Evolutionary conservation across 805 yeast species (phyloP).

Genomic region (Lipomyces yamadae): DNA sequence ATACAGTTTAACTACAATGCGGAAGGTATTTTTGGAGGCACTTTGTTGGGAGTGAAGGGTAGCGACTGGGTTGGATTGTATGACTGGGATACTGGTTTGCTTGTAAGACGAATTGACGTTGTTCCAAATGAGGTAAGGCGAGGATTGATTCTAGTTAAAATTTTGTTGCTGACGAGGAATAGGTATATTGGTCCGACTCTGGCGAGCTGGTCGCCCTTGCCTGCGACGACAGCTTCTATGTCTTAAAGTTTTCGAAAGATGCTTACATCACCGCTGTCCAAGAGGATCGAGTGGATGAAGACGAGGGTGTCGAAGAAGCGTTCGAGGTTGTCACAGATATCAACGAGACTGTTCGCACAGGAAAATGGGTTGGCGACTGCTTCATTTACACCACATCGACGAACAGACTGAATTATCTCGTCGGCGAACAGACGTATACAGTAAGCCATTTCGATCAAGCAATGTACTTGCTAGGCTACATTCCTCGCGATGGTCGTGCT

Average conservation of each 20-base stretch:
- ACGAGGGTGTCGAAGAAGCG: conserved; percentile 87
- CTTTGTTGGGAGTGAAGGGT: conserved; percentile 82
- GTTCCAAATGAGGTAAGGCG: conserved; percentile 64
- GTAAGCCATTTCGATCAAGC: conserved; percentile 90
- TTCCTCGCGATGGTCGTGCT: conserved; percentile 86
- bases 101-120: conserved; percentile 89
- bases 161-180: background rate
- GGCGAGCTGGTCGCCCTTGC: conserved; percentile 85
- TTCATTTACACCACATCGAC: conserved; percentile 86
- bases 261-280: conserved; percentile 66
- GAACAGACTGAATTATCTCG: conserved; percentile 89
- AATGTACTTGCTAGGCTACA: conserved; percentile 84
- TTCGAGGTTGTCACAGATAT: conserved; percentile 85
- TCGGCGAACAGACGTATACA: conserved; percentile 91
- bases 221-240: conserved; percentile 73
- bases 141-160: background rate
- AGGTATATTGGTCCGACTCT: conserved; percentile 84
- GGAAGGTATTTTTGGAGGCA: conserved; percentile 84
- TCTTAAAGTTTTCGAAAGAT: conserved; percentile 73
- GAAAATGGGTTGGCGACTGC: conserved; percentile 97
- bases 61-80: conserved; percentile 78
- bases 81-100: conserved; percentile 88
- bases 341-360: conserved; percentile 79
- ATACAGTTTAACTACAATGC: conserved; percentile 72
- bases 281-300: conserved; percentile 64